Evolutionary conservation across 2,329 filamentous ascomycete species (phyloP), one percentile per base, ranked within the genome.

Genomic region (Apiospora saccharicola): DNA sequence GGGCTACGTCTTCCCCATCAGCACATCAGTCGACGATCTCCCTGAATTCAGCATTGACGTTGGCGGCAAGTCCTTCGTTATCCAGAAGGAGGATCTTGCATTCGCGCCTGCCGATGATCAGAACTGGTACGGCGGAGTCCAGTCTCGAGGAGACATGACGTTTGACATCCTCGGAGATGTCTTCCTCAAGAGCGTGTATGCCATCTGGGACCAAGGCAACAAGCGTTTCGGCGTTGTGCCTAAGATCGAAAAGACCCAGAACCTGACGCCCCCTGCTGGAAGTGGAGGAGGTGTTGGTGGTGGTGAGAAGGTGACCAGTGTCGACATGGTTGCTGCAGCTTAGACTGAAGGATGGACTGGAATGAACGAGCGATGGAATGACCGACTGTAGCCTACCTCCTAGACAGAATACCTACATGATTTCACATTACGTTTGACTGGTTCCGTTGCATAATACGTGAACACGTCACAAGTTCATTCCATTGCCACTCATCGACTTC

Each of bases 141-240:
- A 93, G 82, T 90, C 87, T 69, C 86, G 90, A 57, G 90, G 90
- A 3, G 81, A 83, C 70, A 82, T 88, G 79, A 78, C 82, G 3
- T 90, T 92, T 76, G 90, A 92, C 78, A 91, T 93, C 64, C 82
- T 91, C 22, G 91, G 91, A 6, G 90, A 89, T 75, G 87, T 87
- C 1, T 91, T 91, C 77, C 80, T 93, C 80, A 92, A 91, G 84
- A 88, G 86, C 34, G 83, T 92, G 71, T 93, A 93, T 78, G 90
- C 88, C 71, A 86, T 92, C 72, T 92, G 91, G 79, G 90, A 92
- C 77, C 86, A 89, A 71, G 89, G 90, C 70, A 88, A 89, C 74
- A 85, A 81, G 77, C 88, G 86, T 43, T 90, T 92, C 73, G 90
- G 90, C 43, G 84, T 84, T 53, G 88, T 91, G 67, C 88, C 90